These are phyloP conservation scores for Ophiocordyceps australis DNA, from an alignment of 2,329 filamentous ascomycete genomes.

Conservation along the genomic window DNA sequence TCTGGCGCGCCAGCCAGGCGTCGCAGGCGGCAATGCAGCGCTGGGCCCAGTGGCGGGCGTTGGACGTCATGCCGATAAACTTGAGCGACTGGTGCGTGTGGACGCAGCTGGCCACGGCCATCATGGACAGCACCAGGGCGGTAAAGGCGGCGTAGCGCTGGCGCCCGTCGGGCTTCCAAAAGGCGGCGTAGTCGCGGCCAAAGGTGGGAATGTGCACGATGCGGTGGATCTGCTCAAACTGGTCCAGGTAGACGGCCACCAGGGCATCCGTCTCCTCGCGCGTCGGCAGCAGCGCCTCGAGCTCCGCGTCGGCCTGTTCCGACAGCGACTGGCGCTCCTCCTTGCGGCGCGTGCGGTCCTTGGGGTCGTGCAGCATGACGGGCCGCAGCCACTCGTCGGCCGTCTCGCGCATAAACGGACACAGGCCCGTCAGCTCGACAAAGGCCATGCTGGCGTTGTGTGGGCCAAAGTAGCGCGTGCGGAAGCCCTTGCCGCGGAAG, in stretches of 20 bases:
- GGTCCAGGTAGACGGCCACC: constrained; percentile 30
- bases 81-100: constrained; percentile 31
- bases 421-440: constrained; percentile 36
- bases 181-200: constrained; percentile 32
- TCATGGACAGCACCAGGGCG: constrained; percentile 38
- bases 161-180: constrained; percentile 27
- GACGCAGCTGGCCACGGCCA: constrained; percentile 39
- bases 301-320: constrained; percentile 23
- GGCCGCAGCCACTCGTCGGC: constrained; percentile 42
- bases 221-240: constrained; percentile 35
- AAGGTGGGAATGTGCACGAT: constrained; percentile 44
- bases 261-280: constrained; percentile 29
- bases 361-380: constrained; percentile 33
- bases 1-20: constrained; percentile 33
- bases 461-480: constrained; percentile 40
- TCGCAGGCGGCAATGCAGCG: constrained; percentile 38
- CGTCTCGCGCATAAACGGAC: constrained; percentile 43
- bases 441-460: constrained; percentile 44
- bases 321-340: constrained; percentile 32
- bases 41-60: constrained; percentile 33
- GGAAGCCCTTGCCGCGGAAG: constrained; percentile 39
- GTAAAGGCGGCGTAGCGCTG: constrained; percentile 34
- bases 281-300: constrained; percentile 30
- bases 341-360: constrained; percentile 34
- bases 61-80: constrained; percentile 40